Percentiles rank a stretch among this genome's conserved stretches.
Evolutionary conservation across 345 rosid genomes (phyloP).

Genomic region (Lepidium aucheri): DNA sequence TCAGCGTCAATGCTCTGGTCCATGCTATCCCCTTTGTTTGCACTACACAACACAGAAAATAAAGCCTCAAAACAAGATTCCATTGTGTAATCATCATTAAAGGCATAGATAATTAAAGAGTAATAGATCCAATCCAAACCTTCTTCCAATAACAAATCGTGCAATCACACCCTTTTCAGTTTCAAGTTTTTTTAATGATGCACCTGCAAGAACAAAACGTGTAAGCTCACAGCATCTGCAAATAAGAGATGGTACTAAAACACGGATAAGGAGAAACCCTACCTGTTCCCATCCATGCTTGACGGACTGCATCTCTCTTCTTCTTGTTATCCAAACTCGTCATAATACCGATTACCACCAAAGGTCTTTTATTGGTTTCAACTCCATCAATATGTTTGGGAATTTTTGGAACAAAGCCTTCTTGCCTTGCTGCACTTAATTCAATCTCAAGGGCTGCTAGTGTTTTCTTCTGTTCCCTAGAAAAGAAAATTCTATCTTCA

Average conservation of each 20-base stretch:
- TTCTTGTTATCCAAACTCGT: conserved; percentile 66
- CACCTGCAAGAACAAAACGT: conserved; percentile 29
- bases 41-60: conserved; percentile 32
- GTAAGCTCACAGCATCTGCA: not conserved
- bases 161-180: conserved; percentile 65
- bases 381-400: conserved; percentile 23
- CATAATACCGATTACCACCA: conserved; percentile 67
- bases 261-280: not conserved
- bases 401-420: conserved; percentile 51
- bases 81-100: not conserved
- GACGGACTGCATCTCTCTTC: conserved; percentile 76
- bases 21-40: conserved; percentile 53
- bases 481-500: not conserved
- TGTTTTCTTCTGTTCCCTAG: conserved; percentile 83
- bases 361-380: conserved; percentile 43
- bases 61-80: not conserved
- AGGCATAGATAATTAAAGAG: not conserved
- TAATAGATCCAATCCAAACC: conserved; percentile 35
- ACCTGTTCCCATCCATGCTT: conserved; percentile 95
- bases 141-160: conserved; percentile 87
- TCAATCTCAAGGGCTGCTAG: conserved; percentile 62
- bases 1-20: conserved; percentile 57
- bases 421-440: conserved; percentile 51
- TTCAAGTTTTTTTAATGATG: conserved; percentile 49
- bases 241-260: not conserved